Evolutionary conservation across 371 early-diverging fungal species (phyloP), one percentile per base, ranked within the genome.

Genomic region (Mucor piriformis): DNA sequence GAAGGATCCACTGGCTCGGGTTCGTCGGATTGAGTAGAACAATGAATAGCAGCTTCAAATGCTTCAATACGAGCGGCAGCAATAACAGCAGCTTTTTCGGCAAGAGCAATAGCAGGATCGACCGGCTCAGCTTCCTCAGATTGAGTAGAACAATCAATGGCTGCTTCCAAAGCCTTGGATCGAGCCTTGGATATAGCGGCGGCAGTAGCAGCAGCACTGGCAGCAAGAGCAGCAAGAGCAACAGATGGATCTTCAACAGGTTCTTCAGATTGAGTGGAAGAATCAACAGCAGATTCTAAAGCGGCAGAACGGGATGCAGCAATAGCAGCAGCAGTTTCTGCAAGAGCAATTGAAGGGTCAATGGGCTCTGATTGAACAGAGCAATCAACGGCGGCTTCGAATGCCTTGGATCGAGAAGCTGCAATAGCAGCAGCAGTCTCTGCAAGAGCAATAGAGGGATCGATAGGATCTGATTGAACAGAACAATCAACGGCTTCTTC

Each of bases 261-360:
- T 5, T 42, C 42, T n/a, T 66, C 56, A 20, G 23, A 61, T 42
- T 60, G 63, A 35, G 46, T 42, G 20, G 23, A 50, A 6, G 27
- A 46, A 24, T 52, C 48, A 18, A 50, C 18, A 23, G 54, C 44
- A 16, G 51, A n/a, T 40, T 52, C 60, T 6, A 52, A 35, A 20
- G 50, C 47, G 2, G 23, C n/a, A 2, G 52, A 23, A 24, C 52
- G 29, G 4, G 33, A 37, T 12, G 52, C 51, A 58, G 48, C 27
- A 3, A 37, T 8, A 13, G 58, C 60, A 23, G 20, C 21, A 13
- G 54, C 47, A n/a, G 55, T 46, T 11, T 40, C 49, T 38, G 57
- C 33, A 6, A 38, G 38, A 7, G 42, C 38, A 32, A 59, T 51
- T 2, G 40, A 33, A 6, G 51, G 59, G 10, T 58, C 58, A 13